These are phyloP conservation scores for Moesziomyces sp. DNA, from an alignment of 1,284 basidiomycete species.

Conservation along the genomic window DNA sequence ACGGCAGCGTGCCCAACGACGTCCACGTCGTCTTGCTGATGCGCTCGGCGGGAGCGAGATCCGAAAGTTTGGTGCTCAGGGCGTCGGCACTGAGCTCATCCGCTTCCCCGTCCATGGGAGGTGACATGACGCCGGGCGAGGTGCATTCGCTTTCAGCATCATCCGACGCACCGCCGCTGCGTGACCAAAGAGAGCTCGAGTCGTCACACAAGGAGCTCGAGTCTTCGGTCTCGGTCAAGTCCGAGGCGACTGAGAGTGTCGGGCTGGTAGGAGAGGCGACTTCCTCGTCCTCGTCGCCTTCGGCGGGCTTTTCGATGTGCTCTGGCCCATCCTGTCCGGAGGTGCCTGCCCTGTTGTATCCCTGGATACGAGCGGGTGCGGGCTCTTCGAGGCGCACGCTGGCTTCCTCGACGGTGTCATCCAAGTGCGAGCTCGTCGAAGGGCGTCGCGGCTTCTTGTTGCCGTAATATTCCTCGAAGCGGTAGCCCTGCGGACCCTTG, in stretches of 20 bases:
- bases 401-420: conserved; percentile 26
- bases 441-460: conserved; percentile 25
- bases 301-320: not conserved
- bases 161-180: conserved; percentile 13
- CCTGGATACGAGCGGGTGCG: conserved; percentile 29
- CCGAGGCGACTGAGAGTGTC: conserved; percentile 18
- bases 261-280: conserved; percentile 24
- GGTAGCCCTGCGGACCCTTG: conserved; percentile 38
- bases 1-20: conserved; percentile 24
- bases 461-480: conserved; percentile 44
- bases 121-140: conserved; percentile 33
- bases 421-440: not conserved
- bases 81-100: conserved; percentile 11
- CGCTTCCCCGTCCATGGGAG: conserved; percentile 14
- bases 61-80: conserved; percentile 30
- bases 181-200: conserved; percentile 37
- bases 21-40: conserved; percentile 15
- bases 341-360: not conserved
- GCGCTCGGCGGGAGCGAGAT: not conserved
- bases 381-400: conserved; percentile 34
- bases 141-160: conserved; percentile 30
- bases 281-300: conserved; percentile 10
- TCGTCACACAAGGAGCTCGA: conserved; percentile 32
- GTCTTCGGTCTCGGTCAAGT: conserved; percentile 23
- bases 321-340: not conserved